Conservation (phyloP, 2,329 filamentous ascomycete genomes). For the Botryotinia calthae region DNA sequence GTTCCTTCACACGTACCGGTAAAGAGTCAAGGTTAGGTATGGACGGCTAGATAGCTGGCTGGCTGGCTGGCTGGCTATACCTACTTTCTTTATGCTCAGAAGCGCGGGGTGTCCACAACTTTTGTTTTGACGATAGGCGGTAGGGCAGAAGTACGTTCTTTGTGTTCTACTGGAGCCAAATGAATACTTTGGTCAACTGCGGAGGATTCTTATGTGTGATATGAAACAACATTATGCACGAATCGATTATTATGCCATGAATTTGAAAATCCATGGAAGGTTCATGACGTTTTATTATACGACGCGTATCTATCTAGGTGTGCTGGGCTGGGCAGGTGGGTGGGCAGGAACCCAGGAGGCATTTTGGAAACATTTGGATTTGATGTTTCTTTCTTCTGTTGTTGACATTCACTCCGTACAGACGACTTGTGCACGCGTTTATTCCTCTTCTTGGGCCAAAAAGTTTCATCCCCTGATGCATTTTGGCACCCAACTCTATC, state of each 20-base stretch:
- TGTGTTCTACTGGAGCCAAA: neutral
- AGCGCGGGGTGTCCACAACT: slow-evolving; percentile 19
- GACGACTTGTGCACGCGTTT: neutral
- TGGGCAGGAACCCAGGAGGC: neutral
- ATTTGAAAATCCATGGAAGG: neutral
- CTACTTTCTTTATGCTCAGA: slow-evolving; percentile 16
- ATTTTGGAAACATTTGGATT: neutral
- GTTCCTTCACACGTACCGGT: neutral
- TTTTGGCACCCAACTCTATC: neutral
- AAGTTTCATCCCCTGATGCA: neutral
- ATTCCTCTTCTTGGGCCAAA: neutral
- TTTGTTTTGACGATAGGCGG: slow-evolving; percentile 4
- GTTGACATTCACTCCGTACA: neutral
- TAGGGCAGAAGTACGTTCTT: slow-evolving; percentile 10
- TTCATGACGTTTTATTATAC: neutral
- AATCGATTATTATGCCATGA: neutral
- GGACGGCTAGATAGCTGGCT: neutral
- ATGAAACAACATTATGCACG: neutral
- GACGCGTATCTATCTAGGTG: neutral
- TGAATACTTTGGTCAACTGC: neutral
- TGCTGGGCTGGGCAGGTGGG: too few relatives aligned
- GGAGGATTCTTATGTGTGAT: neutral
- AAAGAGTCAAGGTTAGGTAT: neutral
- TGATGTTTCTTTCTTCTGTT: neutral
- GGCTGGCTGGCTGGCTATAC: neutral